A percentile compares a stretch with the other conserved stretches of the same genome.
Evolutionary conservation across 306 rosid genomes (phyloP).

Genomic region (Styphnolobium japonicum): DNA sequence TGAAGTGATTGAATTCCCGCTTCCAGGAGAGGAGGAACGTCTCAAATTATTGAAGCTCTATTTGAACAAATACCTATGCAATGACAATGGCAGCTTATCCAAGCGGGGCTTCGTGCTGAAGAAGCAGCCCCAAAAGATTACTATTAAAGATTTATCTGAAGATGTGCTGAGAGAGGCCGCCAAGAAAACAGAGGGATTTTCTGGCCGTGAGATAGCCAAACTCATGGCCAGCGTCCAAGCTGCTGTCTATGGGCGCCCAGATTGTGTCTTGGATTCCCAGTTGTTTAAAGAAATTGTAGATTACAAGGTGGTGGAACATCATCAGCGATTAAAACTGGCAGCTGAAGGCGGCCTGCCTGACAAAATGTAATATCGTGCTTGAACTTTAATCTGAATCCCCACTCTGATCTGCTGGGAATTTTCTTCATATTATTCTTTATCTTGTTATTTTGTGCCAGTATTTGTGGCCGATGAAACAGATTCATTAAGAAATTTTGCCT

Average conservation of each 20-base stretch:
- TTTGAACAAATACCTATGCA: slow-evolving; percentile 60
- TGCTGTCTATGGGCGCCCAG: slow-evolving; percentile 88
- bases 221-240: slow-evolving; percentile 95
- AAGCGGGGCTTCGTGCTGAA: slow-evolving; percentile 39
- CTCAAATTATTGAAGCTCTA: slow-evolving; percentile 79
- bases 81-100: slow-evolving; percentile 45
- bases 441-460: not conserved
- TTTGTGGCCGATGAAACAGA: slow-evolving; percentile 1
- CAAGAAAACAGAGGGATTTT: slow-evolving; percentile 79
- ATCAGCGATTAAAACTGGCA: slow-evolving; percentile 78
- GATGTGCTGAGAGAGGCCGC: slow-evolving; percentile 82
- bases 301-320: slow-evolving; percentile 89
- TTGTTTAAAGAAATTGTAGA: slow-evolving; percentile 79
- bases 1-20: slow-evolving; percentile 95
- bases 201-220: slow-evolving; percentile 98
- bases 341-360: slow-evolving; percentile 68
- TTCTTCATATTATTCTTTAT: not conserved
- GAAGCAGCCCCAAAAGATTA: slow-evolving; percentile 64
- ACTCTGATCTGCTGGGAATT: not conserved
- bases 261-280: slow-evolving; percentile 79
- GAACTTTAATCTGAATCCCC: slow-evolving; percentile 1
- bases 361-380: slow-evolving; percentile 9
- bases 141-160: slow-evolving; percentile 59
- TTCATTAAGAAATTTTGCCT: not conserved
- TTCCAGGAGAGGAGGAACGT: slow-evolving; percentile 92